Evolutionary conservation across 108 stramenopile genomes (phyloP).

Genomic region (Fragilaria crotonensis): DNA sequence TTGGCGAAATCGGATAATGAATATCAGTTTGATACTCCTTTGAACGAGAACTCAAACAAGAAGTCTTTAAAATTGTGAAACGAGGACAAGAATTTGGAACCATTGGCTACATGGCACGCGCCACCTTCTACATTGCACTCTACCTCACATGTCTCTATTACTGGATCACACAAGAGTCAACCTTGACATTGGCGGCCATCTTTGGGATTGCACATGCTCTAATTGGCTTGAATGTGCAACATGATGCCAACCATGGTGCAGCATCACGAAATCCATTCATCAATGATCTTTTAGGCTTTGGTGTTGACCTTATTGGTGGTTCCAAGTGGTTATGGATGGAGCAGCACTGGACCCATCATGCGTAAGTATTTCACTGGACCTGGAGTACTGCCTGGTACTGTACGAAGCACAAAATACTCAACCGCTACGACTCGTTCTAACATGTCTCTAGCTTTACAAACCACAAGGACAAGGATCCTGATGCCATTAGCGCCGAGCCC

Average conservation of each 20-base stretch:
- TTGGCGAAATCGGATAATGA: conserved; percentile 50
- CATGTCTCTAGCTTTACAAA: conserved; percentile 51
- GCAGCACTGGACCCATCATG: conserved; percentile 81
- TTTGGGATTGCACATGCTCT: conserved; percentile 73
- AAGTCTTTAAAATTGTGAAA: conserved; percentile 86
- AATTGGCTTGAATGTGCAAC: conserved; percentile 90
- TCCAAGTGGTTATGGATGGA: conserved; percentile 87
- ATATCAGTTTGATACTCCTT: conserved; percentile 83
- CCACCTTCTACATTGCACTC: conserved; percentile 53
- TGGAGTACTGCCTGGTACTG: no score
- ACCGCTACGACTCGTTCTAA: no score
- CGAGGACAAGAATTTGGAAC: conserved; percentile 83
- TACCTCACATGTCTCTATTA: conserved; percentile 60
- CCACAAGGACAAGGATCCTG: conserved; percentile 73
- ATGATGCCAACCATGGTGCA: conserved; percentile 95
- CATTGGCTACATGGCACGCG: conserved; percentile 62
- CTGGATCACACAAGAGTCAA: conserved; percentile 49
- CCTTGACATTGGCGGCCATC: conserved; percentile 49
- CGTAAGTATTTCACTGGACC: conserved; percentile 19
- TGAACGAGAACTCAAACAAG: conserved; percentile 79
- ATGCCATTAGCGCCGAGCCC: conserved; percentile 81
- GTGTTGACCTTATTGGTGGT: conserved; percentile 84
- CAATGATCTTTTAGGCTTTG: conserved; percentile 80
- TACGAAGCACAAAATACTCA: no score
- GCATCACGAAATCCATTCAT: conserved; percentile 70